Evolutionary conservation across 2,329 filamentous ascomycete genomes (phyloP).

Genomic region (Neofusicoccum sp.): DNA sequence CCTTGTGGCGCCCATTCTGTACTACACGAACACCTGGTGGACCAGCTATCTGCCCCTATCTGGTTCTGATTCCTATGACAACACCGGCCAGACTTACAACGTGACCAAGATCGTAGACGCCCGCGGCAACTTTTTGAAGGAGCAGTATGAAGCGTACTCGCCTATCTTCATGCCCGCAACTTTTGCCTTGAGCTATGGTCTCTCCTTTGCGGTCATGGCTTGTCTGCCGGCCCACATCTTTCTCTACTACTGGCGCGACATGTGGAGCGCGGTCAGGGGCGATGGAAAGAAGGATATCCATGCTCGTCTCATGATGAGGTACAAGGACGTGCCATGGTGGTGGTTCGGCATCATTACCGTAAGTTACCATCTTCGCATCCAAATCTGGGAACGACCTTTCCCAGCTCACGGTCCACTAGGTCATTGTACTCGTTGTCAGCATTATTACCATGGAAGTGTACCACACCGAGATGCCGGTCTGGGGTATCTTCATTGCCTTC

Average conservation of each 20-base stretch:
- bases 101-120: conserved; percentile 45
- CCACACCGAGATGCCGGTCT: conserved; percentile 16
- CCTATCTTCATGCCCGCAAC: conserved; percentile 40
- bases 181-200: conserved; percentile 36
- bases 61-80: conserved; percentile 56
- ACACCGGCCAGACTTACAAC: conserved; percentile 64
- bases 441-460: conserved; percentile 40
- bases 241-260: conserved; percentile 33
- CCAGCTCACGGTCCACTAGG: not conserved
- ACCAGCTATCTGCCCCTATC: conserved; percentile 24
- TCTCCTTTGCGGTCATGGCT: conserved; percentile 34
- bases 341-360: conserved; percentile 53
- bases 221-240: conserved; percentile 39
- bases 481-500: conserved; percentile 13
- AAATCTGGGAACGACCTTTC: too few relatives aligned
- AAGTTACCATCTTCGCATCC: conserved; percentile 43
- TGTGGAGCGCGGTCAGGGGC: conserved; percentile 58
- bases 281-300: conserved; percentile 42
- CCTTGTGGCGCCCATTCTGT: conserved; percentile 38
- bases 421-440: conserved; percentile 30
- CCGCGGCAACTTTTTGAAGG: conserved; percentile 32
- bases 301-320: conserved; percentile 55
- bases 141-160: conserved; percentile 41
- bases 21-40: conserved; percentile 55
- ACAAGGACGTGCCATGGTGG: conserved; percentile 56